Base-by-base conservation (phyloP, 2,329 filamentous ascomycete genomes). In the Cladosporium colombiae region DNA sequence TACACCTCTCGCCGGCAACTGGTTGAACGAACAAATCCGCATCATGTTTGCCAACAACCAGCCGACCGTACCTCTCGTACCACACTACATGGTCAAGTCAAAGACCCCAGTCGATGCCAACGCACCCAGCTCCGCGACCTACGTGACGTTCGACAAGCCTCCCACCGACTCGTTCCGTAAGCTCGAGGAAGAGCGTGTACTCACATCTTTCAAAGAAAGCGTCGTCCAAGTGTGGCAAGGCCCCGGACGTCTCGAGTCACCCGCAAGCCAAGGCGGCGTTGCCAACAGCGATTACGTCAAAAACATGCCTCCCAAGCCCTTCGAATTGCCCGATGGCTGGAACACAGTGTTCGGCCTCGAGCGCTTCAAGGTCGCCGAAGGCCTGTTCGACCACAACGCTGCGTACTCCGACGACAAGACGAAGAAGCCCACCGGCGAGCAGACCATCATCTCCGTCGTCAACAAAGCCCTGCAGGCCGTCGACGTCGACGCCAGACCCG, bases 181-280 rank as follows among this genome's bases (percentile, higher is more conserved):
- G 21, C 89, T 94, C 70, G 89, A 98, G 79, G 93, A 99, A 81
- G 95, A 98, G 78, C 91, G 94, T 62, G 89, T 97, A 50, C 82
- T 99, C 65, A 93, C 92, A 44, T 93, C 97, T 77, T 99, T 96
- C 86, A 99, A 99, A 81, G 96, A 99, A 81, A 96, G 91, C 21
- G 92, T 97, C 18, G 93, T 98, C 31, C 93, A 97, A 80, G 88
- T 94, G 16, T 99, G 95, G 94, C 87, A 88, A 29, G 92, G 92
- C 0, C 91, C 91, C 0, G 89, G 89, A 66, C 85, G 88, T 68
- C 88, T 92, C 73, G 76, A 78, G 23, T 68, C 70, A 40, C 70
- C 70, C 13, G 59, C 70, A 1, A 44, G 53, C 35, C 55, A 63
- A 21, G 89, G 44, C 72, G 80, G 74, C 64, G 50, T 56, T 16